A percentile compares a stretch with the other conserved stretches of the same genome.
Conservation (phyloP, 805 yeast species). For the Blastobotrys chiropterorum region DNA sequence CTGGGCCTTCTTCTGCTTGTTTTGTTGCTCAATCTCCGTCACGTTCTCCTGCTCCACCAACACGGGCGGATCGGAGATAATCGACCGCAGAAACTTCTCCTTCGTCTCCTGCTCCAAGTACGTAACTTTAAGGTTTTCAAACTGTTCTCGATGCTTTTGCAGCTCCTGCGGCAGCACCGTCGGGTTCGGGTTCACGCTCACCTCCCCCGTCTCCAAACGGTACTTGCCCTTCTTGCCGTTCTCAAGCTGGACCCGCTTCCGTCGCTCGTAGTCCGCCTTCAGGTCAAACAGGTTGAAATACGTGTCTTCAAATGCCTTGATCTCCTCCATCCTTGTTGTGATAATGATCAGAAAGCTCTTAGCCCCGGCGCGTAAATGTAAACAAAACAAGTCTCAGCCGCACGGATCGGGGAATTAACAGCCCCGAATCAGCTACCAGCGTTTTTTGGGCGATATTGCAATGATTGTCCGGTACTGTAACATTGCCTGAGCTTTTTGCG, state of each 20-base stretch:
- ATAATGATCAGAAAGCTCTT: not conserved
- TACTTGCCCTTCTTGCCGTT: conserved; percentile 8
- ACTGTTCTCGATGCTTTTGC: conserved; percentile 24
- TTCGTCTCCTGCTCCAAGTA: conserved; percentile 69
- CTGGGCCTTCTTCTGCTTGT: conserved; percentile 25
- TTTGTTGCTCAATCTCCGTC: conserved; percentile 26
- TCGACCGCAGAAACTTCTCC: conserved; percentile 53
- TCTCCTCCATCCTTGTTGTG: conserved; percentile 1
- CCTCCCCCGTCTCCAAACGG: conserved; percentile 6
- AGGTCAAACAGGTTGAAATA: conserved; percentile 14
- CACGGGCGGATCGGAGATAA: conserved; percentile 34
- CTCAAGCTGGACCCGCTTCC: conserved; percentile 5
- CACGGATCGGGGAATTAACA: too few species aligned
- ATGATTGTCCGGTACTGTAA: too few species aligned
- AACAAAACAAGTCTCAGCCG: not conserved
- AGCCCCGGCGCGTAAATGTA: not conserved
- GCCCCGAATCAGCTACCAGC: too few species aligned
- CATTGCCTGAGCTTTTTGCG: too few species aligned
- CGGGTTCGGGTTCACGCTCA: conserved; percentile 17
- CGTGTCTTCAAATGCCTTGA: not conserved
- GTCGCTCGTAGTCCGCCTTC: conserved; percentile 9
- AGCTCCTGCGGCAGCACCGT: conserved; percentile 15
- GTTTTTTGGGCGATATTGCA: too few species aligned
- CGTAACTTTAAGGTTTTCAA: conserved; percentile 53
- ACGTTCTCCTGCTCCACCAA: conserved; percentile 33